Evolutionary conservation across 2,329 filamentous ascomycete genomes (phyloP).

Genomic region (Neobulgaria alba): DNA sequence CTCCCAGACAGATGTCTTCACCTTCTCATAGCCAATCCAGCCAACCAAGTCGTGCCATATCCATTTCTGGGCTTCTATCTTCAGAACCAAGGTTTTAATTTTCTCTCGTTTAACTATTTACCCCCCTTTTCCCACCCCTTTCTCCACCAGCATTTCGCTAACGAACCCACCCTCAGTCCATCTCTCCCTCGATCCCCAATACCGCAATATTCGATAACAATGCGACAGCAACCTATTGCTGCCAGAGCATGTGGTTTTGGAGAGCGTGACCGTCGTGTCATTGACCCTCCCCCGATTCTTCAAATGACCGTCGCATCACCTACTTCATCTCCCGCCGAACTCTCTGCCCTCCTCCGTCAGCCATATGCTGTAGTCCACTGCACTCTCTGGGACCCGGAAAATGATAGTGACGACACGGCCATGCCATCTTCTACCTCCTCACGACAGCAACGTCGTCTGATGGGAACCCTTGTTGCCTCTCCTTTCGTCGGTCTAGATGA

Average conservation of each 20-base stretch:
- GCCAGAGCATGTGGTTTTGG: conserved; percentile 77
- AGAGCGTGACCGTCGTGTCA: conserved; percentile 70
- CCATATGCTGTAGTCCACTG: conserved; percentile 67
- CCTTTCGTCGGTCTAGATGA: conserved; percentile 72
- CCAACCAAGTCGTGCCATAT: conserved; percentile 12
- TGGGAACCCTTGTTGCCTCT: conserved; percentile 71
- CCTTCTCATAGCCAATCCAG: no score
- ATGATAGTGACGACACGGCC: conserved; percentile 57
- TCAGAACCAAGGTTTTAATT: conserved; percentile 7
- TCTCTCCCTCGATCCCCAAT: conserved; percentile 1
- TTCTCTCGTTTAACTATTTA: no score
- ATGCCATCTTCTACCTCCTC: conserved; percentile 55
- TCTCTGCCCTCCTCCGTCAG: conserved; percentile 43
- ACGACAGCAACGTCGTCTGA: conserved; percentile 64
- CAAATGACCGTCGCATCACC: conserved; percentile 59
- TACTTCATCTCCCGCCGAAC: conserved; percentile 44
- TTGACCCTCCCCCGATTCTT: conserved; percentile 77
- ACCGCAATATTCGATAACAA: conserved; percentile 33
- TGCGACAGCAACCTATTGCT: conserved; percentile 71
- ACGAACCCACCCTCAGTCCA: conserved; percentile 7
- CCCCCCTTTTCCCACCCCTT: neutral
- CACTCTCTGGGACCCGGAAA: conserved; percentile 63
- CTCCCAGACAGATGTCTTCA: no score
- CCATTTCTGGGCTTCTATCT: conserved; percentile 18
- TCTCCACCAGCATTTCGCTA: neutral